These are phyloP conservation scores for Exophiala xenobiotica DNA, from an alignment of 2,329 filamentous ascomycete genomes.

Conservation along the genomic window DNA sequence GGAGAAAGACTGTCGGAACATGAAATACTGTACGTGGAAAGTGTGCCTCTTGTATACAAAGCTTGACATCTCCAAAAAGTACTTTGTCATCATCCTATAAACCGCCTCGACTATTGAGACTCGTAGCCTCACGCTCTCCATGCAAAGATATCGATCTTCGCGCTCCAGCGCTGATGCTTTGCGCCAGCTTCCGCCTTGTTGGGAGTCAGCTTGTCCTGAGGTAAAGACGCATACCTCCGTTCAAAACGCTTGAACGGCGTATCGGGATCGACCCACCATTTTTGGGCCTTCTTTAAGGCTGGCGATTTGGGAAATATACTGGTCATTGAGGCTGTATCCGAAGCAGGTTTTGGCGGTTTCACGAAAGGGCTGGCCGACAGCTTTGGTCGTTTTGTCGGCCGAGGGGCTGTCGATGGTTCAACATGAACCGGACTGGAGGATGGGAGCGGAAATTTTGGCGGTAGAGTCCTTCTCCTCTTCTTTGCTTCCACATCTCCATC, in stretches of 20 bases:
- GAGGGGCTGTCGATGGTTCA: not conserved
- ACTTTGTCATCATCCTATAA: no score
- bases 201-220: slow-evolving; percentile 1
- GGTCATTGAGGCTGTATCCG: not conserved
- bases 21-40: no score
- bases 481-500: not conserved
- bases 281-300: not conserved
- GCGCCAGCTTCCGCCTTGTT: not conserved
- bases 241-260: slow-evolving; percentile 43
- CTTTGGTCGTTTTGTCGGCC: not conserved
- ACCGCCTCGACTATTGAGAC: no score
- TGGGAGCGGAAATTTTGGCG: not conserved
- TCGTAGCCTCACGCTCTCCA: not conserved
- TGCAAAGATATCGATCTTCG: not conserved
- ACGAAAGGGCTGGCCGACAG: not conserved
- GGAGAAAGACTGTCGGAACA: no score
- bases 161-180: not conserved
- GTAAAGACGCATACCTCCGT: slow-evolving; percentile 32
- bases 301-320: not conserved
- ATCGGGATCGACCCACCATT: slow-evolving; percentile 28
- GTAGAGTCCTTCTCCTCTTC: not conserved
- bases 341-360: not conserved
- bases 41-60: no score
- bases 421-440: not conserved
- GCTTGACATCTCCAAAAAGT: no score